A percentile compares a stretch with the other conserved stretches of the same genome.
Evolutionary conservation across 345 rosid genomes (phyloP).

Genomic region (Citrus reticulata): DNA sequence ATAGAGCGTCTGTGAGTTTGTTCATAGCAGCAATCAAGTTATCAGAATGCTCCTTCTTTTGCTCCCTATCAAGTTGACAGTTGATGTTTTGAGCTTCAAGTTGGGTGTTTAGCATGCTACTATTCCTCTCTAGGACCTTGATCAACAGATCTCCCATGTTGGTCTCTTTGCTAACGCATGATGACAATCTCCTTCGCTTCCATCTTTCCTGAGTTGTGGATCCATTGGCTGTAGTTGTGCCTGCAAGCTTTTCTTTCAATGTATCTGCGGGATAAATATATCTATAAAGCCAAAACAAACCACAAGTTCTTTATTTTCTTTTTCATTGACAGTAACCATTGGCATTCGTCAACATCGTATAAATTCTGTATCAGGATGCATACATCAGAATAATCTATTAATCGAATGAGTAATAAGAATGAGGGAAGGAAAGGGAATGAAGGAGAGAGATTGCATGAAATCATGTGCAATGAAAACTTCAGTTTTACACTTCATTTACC

Average conservation of each 20-base stretch:
- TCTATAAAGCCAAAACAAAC: background rate
- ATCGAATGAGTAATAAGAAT: background rate
- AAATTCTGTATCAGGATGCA: no score
- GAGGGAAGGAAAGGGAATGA: background rate
- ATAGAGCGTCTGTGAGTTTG: slow-evolving; percentile 40
- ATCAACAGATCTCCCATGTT: slow-evolving; percentile 14
- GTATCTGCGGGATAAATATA: slow-evolving; percentile 3
- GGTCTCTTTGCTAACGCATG: slow-evolving; percentile 18
- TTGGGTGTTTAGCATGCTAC: slow-evolving; percentile 30
- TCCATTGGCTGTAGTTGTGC: slow-evolving; percentile 16
- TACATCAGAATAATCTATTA: background rate
- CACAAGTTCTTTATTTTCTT: background rate
- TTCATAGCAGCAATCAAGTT: slow-evolving; percentile 30
- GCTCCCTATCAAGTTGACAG: slow-evolving; percentile 40
- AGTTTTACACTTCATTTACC: slow-evolving; percentile 8
- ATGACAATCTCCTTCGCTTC: slow-evolving; percentile 29
- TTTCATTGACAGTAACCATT: no score
- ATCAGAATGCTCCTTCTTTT: slow-evolving; percentile 35
- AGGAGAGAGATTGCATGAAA: background rate
- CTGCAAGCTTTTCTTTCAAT: slow-evolving; percentile 1
- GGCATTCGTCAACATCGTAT: no score
- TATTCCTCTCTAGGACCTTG: slow-evolving; percentile 32
- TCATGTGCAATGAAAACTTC: background rate
- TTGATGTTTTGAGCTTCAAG: slow-evolving; percentile 43
- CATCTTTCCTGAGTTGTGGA: slow-evolving; percentile 20